phyloP scores from a whole-genome alignment of 1,139 yeast species.

The Pichia sp. region DNA sequence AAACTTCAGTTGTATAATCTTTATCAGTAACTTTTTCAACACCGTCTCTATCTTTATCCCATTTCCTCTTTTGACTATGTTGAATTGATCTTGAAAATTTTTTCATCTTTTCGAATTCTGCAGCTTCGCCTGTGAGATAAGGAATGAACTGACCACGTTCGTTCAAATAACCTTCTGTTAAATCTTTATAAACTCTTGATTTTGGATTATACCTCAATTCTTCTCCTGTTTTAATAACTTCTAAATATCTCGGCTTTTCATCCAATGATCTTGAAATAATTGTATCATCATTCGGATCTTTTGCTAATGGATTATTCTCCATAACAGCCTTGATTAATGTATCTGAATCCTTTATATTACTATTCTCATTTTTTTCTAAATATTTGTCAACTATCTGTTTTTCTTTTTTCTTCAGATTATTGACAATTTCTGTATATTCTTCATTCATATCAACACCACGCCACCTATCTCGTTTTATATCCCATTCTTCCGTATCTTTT shows the following conservation, averaged over 20 bases:
- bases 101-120: constrained; percentile 41
- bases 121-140: constrained; percentile 46
- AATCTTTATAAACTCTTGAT: constrained; percentile 44
- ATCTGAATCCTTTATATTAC: constrained; percentile 18
- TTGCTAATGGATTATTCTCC: constrained; percentile 15
- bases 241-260: constrained; percentile 36
- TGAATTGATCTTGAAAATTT: constrained; percentile 37
- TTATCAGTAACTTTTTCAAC: constrained; percentile 35
- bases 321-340: constrained; percentile 10
- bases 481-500: constrained; percentile 45
- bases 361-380: constrained; percentile 35
- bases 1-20: constrained; percentile 44
- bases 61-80: constrained; percentile 19
- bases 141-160: constrained; percentile 50
- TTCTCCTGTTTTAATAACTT: constrained; percentile 30
- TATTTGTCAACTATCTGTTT: constrained; percentile 21
- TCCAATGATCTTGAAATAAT: constrained; percentile 32
- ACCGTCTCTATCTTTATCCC: constrained; percentile 19
- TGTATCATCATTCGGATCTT: constrained; percentile 18
- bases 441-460: constrained; percentile 55
- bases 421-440: constrained; percentile 50
- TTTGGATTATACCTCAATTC: constrained; percentile 49
- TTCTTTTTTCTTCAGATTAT: constrained; percentile 36
- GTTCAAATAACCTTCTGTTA: constrained; percentile 41
- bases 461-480: constrained; percentile 72